Conservation (phyloP, 768 basidiomycete genomes). For the Myochromella boudieri region DNA sequence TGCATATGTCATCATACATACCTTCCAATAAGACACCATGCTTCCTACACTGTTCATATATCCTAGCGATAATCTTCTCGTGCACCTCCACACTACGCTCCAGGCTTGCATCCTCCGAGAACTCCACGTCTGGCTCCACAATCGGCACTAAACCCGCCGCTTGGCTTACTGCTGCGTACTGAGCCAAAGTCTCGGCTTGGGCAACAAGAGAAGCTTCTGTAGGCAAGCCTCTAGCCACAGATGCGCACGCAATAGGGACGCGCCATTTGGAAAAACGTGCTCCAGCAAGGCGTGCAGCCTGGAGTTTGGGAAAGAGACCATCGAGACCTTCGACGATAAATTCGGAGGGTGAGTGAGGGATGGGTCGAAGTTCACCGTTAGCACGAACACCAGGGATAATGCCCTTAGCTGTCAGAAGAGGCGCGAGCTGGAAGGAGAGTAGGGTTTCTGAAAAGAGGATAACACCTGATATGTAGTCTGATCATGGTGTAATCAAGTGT, state of each 20-base stretch:
- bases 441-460: conserved; percentile 51
- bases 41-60: conserved; percentile 42
- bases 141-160: conserved; percentile 53
- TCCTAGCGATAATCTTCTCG: conserved; percentile 42
- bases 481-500: not conserved
- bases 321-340: conserved; percentile 52
- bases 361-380: conserved; percentile 45
- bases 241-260: conserved; percentile 46
- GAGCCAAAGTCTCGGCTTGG: conserved; percentile 47
- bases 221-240: conserved; percentile 32
- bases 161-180: conserved; percentile 50
- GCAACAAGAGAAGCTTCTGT: conserved; percentile 40
- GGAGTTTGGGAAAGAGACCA: conserved; percentile 39
- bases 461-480: conserved; percentile 51
- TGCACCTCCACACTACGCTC: conserved; percentile 46
- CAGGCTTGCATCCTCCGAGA: conserved; percentile 45
- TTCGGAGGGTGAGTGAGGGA: conserved; percentile 44
- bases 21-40: conserved; percentile 53
- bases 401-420: conserved; percentile 39
- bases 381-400: conserved; percentile 53
- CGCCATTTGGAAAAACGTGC: conserved; percentile 55
- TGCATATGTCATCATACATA: conserved; percentile 8
- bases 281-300: conserved; percentile 41
- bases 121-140: conserved; percentile 53
- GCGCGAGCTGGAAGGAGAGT: conserved; percentile 47